Evolutionary conservation across 106 monocot species (phyloP).

Genomic region (Dioscorea dumetorum): DNA sequence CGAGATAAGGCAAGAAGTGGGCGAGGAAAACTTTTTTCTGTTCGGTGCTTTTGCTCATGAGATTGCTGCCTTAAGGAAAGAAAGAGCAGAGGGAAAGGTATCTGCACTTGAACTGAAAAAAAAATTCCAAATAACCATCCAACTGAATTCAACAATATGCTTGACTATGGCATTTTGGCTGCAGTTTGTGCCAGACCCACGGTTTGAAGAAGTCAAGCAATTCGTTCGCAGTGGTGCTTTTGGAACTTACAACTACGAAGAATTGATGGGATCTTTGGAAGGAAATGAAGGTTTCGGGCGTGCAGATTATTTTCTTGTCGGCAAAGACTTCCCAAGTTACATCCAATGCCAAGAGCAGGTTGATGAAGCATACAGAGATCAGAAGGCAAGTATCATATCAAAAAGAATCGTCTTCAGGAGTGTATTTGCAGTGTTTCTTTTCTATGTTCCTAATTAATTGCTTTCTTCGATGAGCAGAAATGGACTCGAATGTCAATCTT

Average conservation of each 20-base stretch:
- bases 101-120: not conserved
- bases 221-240: constrained; percentile 83
- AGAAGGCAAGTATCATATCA: constrained; percentile 47
- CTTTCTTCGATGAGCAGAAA: constrained; percentile 28
- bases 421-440: too few species aligned
- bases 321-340: constrained; percentile 97
- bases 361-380: constrained; percentile 79
- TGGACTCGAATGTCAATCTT: constrained; percentile 97
- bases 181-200: constrained; percentile 90
- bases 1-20: constrained; percentile 96
- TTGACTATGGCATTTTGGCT: constrained; percentile 2
- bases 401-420: too few species aligned
- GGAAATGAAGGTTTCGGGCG: constrained; percentile 94
- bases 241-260: constrained; percentile 61
- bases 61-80: constrained; percentile 75
- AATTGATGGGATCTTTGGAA: constrained; percentile 87
- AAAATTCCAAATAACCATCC: not conserved
- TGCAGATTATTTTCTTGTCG: constrained; percentile 98
- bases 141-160: not conserved
- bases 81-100: constrained; percentile 93
- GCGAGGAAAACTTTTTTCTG: constrained; percentile 91
- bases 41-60: constrained; percentile 95
- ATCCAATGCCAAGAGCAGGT: constrained; percentile 86
- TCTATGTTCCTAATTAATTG: too few species aligned
- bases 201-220: constrained; percentile 92